Conservation (phyloP, 257 asterid genomes). For the Voacanga thouarsii region DNA sequence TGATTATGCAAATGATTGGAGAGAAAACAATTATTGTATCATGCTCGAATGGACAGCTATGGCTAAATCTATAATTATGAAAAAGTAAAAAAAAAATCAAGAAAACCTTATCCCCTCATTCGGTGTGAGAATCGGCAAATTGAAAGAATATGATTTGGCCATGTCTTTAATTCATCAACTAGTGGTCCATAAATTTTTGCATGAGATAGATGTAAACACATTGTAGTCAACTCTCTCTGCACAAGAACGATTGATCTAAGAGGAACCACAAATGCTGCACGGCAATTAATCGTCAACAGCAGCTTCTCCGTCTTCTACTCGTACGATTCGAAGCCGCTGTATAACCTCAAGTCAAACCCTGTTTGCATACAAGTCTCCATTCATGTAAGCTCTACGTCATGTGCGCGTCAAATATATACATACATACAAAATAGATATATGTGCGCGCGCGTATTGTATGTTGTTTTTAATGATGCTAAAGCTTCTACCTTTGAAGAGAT, state of each 20-base stretch:
- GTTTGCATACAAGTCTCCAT: slow-evolving; percentile 9
- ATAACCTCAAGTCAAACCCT: slow-evolving; percentile 23
- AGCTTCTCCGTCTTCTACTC: slow-evolving; percentile 19
- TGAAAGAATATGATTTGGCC: neutral
- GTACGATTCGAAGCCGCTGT: slow-evolving; percentile 17
- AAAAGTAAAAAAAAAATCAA: neutral
- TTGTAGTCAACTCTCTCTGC: slow-evolving; percentile 17
- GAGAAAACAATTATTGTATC: slow-evolving; percentile 10
- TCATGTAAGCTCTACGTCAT: slow-evolving; percentile 32
- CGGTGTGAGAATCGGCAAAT: neutral
- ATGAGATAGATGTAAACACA: neutral
- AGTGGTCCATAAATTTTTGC: neutral
- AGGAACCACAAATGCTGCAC: neutral
- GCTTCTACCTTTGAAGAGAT: neutral
- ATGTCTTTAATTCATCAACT: neutral
- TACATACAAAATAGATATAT: neutral
- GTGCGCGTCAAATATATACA: slow-evolving; percentile 20
- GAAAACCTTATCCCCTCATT: neutral
- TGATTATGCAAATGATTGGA: slow-evolving; percentile 22
- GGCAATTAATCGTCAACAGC: slow-evolving; percentile 15
- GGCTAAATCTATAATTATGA: neutral
- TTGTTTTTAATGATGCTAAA: neutral
- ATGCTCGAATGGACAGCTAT: neutral
- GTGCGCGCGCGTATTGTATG: neutral
- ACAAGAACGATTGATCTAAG: neutral